Base-by-base conservation (phyloP, 352 stramenopile species). In the Pythium coloratum region DNA sequence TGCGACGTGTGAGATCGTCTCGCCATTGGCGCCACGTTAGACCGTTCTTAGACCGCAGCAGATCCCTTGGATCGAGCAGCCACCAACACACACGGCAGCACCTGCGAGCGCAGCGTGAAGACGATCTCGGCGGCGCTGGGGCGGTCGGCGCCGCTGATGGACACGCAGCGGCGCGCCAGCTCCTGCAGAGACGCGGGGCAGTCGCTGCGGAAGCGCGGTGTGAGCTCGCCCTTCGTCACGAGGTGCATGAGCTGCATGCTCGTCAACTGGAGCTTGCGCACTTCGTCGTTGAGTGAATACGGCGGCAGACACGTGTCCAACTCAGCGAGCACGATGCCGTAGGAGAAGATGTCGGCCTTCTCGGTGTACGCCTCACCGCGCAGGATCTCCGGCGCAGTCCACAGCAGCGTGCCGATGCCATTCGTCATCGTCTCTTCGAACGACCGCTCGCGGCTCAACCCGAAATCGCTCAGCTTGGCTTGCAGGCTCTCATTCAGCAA, bases 391-490 rank as follows among this genome's bases (percentile, higher is more conserved):
- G 82, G 82, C 6, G 82, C 82, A 3, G 76, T 90, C 82, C 80
- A 90, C 2, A 88, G 75, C 34, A 86, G 30, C 20, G 82, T 89
- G 5, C 80, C 82, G 33, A 89, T 78, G 14, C 81, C 81, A 49
- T 72, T 82, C 3, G 78, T 89, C 81, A 89, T 89, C n/a, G 81
- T 86, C 55, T 89, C 73, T 20, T 88, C 78, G 38, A 80, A 77
- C 6, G 77, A 84, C 6, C 75, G 69, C 58, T 85, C 76, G 24
- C 81, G 81, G 28, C 77, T 85, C 44, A 88, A 66, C 0, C 78
- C 81, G 63, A 89, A 89, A 57, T 88, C 81, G 42, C 69, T 86
- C 40, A 90, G 63, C 56, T 91, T 91, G 20, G 83, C 81, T 10
- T 74, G 69, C 16, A 89, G 53, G 10, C 67, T 55, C 8, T 56